Conservation (phyloP, 331 rosid species). For the Pyrus hybrid region DNA sequence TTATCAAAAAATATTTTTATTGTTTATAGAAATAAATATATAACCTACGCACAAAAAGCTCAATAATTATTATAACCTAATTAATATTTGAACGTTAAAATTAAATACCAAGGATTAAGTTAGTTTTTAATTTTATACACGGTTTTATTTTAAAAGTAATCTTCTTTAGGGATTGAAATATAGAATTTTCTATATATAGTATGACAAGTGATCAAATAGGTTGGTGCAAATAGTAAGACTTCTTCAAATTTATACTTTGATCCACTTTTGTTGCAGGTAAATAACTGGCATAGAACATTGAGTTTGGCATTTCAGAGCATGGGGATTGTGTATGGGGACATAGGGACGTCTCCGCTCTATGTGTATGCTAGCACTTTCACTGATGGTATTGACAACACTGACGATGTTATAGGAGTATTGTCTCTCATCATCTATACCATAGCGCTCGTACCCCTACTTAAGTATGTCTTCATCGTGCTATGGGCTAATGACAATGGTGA, state of each 20-base stretch:
- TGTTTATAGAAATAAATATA: too few relatives aligned
- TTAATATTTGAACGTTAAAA: too few relatives aligned
- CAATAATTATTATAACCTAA: too few relatives aligned
- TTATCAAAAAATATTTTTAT: too few relatives aligned
- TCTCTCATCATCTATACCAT: conserved; percentile 77
- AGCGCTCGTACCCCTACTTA: conserved; percentile 49
- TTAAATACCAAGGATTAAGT: too few relatives aligned
- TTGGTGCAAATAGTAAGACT: background rate
- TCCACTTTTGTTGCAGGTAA: conserved; percentile 20
- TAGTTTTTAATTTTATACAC: too few relatives aligned
- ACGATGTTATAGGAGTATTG: conserved; percentile 58
- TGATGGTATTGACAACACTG: conserved; percentile 3
- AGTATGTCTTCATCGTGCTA: conserved; percentile 65
- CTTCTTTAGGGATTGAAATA: too few relatives aligned
- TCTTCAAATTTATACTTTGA: background rate
- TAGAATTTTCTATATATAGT: too few relatives aligned
- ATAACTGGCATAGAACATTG: conserved; percentile 40
- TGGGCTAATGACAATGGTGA: conserved; percentile 84
- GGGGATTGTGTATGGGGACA: conserved; percentile 82
- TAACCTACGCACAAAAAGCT: too few relatives aligned
- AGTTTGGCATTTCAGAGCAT: conserved; percentile 75
- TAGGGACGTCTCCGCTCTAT: conserved; percentile 86
- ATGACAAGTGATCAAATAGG: background rate
- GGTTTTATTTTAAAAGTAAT: too few relatives aligned
- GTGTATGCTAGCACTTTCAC: conserved; percentile 55